Evolutionary conservation across 1,139 yeast genomes (phyloP).

Genomic region (Candida frijolesensis): DNA sequence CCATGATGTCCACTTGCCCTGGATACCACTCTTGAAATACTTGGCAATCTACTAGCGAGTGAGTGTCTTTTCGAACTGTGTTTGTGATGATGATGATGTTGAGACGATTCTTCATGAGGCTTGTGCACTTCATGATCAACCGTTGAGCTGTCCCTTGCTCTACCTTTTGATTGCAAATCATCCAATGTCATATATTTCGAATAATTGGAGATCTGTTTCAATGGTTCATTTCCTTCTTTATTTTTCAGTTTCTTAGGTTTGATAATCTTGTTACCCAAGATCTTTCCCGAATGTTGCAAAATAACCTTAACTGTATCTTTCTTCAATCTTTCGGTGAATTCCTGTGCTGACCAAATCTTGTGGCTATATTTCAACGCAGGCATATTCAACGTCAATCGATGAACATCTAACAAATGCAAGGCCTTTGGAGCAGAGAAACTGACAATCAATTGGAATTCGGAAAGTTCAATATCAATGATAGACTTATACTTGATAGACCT

Average conservation of each 20-base stretch:
- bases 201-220: constrained; percentile 48
- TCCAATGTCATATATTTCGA: constrained; percentile 40
- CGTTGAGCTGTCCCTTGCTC: constrained; percentile 23
- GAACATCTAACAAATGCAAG: constrained; percentile 69
- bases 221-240: constrained; percentile 32
- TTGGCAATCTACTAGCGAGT: background rate
- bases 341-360: constrained; percentile 80
- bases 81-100: constrained; percentile 2
- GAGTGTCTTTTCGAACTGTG: background rate
- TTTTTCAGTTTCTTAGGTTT: constrained; percentile 27
- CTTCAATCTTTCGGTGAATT: constrained; percentile 62
- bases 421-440: constrained; percentile 80
- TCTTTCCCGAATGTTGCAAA: constrained; percentile 74
- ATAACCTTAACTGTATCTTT: constrained; percentile 71
- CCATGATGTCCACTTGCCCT: constrained; percentile 3
- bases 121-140: constrained; percentile 13
- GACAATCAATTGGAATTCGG: constrained; percentile 55
- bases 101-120: constrained; percentile 10
- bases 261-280: constrained; percentile 75
- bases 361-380: constrained; percentile 68
- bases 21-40: constrained; percentile 3
- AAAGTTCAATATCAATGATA: constrained; percentile 59
- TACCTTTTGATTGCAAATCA: constrained; percentile 39
- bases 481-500: constrained; percentile 71
- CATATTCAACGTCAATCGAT: constrained; percentile 61